phyloP scores from a whole-genome alignment of 2,329 filamentous ascomycete genomes.

The Leptographium radiaticola region DNA sequence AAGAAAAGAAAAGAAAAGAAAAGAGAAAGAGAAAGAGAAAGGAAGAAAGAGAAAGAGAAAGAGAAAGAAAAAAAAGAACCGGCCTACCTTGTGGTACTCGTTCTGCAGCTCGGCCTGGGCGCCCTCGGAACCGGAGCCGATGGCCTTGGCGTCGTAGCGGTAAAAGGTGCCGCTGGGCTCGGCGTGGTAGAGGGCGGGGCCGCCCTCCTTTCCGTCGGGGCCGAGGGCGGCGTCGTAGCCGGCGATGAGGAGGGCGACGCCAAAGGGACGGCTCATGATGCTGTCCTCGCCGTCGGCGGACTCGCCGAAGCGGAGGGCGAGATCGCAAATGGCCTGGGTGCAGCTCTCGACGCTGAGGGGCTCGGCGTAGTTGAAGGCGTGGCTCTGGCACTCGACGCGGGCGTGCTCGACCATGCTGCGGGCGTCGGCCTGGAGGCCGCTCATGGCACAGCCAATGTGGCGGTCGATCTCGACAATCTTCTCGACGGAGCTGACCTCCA shows the following conservation, averaged over 20 bases:
- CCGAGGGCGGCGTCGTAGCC: constrained; percentile 54
- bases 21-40: no score
- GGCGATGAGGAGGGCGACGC: constrained; percentile 90
- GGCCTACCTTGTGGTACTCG: constrained; percentile 77
- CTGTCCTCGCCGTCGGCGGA: constrained; percentile 95
- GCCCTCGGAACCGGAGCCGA: constrained; percentile 92
- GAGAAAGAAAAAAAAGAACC: no score
- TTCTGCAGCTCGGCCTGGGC: constrained; percentile 97
- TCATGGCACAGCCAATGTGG: constrained; percentile 99
- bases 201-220: constrained; percentile 50
- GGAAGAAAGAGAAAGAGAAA: no score
- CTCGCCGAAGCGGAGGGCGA: constrained; percentile 92
- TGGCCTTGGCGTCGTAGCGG: constrained; percentile 97
- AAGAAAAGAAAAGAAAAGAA: no score
- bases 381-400: constrained; percentile 91
- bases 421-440: constrained; percentile 90
- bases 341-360: constrained; percentile 90
- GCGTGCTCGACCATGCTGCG: constrained; percentile 97
- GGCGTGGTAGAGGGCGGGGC: constrained; percentile 92
- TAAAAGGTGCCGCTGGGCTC: constrained; percentile 98
- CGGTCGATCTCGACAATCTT: constrained; percentile 99
- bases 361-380: constrained; percentile 97
- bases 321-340: constrained; percentile 96
- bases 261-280: constrained; percentile 96
- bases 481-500: constrained; percentile 95